Conservation (phyloP, 129 eudicot species). For the Flaveria robusta region DNA sequence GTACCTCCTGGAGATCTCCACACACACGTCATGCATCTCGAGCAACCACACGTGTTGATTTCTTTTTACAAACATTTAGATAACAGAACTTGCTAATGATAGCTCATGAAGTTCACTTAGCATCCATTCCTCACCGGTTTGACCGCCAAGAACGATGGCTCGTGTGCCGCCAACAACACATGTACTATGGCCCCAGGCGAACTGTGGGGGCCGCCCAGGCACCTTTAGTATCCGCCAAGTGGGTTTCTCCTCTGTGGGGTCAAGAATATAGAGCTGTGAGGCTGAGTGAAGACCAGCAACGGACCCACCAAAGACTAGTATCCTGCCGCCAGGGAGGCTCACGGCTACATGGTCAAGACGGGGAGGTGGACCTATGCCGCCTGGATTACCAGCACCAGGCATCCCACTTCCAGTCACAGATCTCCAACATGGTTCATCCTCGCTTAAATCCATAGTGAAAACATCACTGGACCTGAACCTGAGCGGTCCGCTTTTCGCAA, state of each 20-base stretch:
- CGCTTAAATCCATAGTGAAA: conserved; percentile 63
- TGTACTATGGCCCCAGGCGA: conserved; percentile 78
- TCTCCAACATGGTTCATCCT: conserved; percentile 70
- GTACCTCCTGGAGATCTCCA: conserved; percentile 28
- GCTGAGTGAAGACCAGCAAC: conserved; percentile 91
- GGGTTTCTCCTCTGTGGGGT: conserved; percentile 79
- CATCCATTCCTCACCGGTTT: conserved; percentile 87
- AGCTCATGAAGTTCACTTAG: conserved; percentile 72
- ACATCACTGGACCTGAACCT: conserved; percentile 69
- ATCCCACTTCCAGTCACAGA: conserved; percentile 75
- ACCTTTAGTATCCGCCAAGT: conserved; percentile 72
- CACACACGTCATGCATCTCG: conserved; percentile 10
- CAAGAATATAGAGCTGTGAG: conserved; percentile 73
- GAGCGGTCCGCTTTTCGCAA: conserved; percentile 91
- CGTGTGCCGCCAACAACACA: conserved; percentile 78
- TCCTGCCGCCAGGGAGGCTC: conserved; percentile 84
- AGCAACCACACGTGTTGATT: conserved; percentile 21
- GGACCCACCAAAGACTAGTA: conserved; percentile 84
- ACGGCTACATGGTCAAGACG: conserved; percentile 85
- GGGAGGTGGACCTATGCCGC: conserved; percentile 83
- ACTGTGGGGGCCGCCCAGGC: conserved; percentile 70
- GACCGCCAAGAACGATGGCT: conserved; percentile 76
- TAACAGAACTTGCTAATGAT: conserved; percentile 62
- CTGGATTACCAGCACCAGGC: conserved; percentile 80
- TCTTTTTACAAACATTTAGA: conserved; percentile 4